These are phyloP conservation scores for Lolium rigidum DNA, from an alignment of 176 grass and related monocot species.

Conservation along the genomic window DNA sequence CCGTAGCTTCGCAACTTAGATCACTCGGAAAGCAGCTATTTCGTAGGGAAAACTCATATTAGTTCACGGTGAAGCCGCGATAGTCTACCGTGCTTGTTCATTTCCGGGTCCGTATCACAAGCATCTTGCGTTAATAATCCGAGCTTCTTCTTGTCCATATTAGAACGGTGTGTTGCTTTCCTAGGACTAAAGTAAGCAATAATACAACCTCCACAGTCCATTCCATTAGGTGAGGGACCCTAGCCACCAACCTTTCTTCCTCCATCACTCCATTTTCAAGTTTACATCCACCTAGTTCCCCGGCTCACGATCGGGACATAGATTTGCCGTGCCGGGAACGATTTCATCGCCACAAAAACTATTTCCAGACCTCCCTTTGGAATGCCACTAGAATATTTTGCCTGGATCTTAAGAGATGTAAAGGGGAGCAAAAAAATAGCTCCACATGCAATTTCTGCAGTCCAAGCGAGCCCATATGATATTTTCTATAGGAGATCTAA, in stretches of 20 bases:
- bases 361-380: neutral
- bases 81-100: neutral
- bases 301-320: neutral
- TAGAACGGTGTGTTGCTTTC: constrained; percentile 19
- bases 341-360: neutral
- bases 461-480: no score
- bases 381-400: neutral
- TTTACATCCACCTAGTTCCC: neutral
- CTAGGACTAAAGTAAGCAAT: constrained; percentile 13
- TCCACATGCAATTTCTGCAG: no score
- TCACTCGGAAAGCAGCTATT: neutral
- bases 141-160: neutral
- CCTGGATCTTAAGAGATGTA: neutral
- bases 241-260: constrained; percentile 10
- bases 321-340: neutral
- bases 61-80: neutral
- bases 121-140: neutral
- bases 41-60: neutral
- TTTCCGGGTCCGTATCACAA: neutral
- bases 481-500: no score
- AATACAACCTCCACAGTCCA: neutral
- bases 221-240: constrained; percentile 32
- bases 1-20: neutral
- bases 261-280: neutral
- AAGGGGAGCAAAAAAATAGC: no score